phyloP scores from a whole-genome alignment of 257 asterid species.

The Fraxinus americana region DNA sequence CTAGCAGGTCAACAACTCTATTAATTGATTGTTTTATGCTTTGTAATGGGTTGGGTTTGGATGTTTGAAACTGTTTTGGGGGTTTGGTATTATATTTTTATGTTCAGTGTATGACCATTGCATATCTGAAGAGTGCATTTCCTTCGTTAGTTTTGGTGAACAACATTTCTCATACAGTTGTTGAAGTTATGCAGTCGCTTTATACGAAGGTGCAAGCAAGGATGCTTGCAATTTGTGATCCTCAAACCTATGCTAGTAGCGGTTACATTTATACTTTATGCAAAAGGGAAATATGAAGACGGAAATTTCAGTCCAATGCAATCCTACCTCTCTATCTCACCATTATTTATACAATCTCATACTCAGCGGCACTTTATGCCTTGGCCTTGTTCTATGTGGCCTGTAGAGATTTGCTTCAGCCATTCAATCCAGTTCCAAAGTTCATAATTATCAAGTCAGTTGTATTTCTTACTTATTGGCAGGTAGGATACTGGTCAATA shows the following conservation, averaged over 20 bases:
- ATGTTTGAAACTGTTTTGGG: background rate
- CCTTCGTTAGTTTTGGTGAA: background rate
- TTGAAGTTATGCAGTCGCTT: slow-evolving; percentile 70
- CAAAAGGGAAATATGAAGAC: slow-evolving; percentile 89
- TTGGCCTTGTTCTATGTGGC: too few relatives aligned
- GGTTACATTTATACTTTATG: slow-evolving; percentile 77
- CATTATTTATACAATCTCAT: slow-evolving; percentile 40
- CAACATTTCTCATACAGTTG: background rate
- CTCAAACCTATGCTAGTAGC: slow-evolving; percentile 86
- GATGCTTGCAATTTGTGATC: slow-evolving; percentile 96
- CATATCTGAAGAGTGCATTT: background rate
- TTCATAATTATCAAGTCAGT: slow-evolving; percentile 1
- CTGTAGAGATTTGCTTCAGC: too few relatives aligned
- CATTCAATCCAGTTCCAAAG: too few relatives aligned
- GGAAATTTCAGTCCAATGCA: slow-evolving; percentile 87
- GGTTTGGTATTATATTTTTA: background rate
- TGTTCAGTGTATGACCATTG: background rate
- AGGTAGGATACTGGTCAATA: slow-evolving; percentile 50
- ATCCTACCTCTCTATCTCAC: slow-evolving; percentile 97
- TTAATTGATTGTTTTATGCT: background rate
- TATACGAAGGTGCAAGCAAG: slow-evolving; percentile 96
- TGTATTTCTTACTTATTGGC: slow-evolving; percentile 95
- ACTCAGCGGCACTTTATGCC: too few relatives aligned
- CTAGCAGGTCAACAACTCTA: background rate
- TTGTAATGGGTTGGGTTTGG: background rate